These are phyloP conservation scores for Berkeleyomyces rouxiae DNA, from an alignment of 2,329 filamentous ascomycete genomes.

Conservation along the genomic window DNA sequence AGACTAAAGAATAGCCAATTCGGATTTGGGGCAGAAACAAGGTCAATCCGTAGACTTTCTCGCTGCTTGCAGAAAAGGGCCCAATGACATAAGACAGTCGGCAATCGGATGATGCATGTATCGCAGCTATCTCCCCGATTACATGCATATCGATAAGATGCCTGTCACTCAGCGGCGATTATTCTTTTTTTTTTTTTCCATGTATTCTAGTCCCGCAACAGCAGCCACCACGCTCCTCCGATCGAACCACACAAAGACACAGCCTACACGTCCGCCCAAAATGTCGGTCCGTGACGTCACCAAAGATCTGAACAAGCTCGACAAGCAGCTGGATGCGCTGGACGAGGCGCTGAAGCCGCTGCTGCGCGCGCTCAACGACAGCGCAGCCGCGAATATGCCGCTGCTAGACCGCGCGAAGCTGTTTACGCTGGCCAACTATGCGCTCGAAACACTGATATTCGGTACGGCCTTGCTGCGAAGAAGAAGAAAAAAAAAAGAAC, in stretches of 20 bases:
- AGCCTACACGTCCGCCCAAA: not conserved
- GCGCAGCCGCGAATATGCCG: slow-evolving; percentile 56
- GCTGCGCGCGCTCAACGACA: slow-evolving; percentile 46
- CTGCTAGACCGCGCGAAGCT: slow-evolving; percentile 92
- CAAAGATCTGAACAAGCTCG: slow-evolving; percentile 55
- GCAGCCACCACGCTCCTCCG: not conserved
- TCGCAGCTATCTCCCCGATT: not conserved
- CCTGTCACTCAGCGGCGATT: not conserved
- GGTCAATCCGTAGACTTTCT: not conserved
- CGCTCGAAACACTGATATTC: slow-evolving; percentile 81
- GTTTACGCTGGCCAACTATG: slow-evolving; percentile 72
- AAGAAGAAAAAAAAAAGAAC: slow-evolving; percentile 3
- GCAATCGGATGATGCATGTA: slow-evolving; percentile 2
- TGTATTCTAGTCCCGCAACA: not conserved
- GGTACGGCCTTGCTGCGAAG: slow-evolving; percentile 33
- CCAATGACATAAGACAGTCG: slow-evolving; percentile 4
- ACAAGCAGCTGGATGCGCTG: slow-evolving; percentile 63
- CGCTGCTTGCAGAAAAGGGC: not conserved
- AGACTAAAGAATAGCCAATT: not conserved
- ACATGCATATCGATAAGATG: slow-evolving; percentile 11
- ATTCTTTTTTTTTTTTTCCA: slow-evolving; percentile 5
- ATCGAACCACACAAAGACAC: not conserved
- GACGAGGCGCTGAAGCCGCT: slow-evolving; percentile 61
- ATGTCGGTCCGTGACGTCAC: slow-evolving; percentile 39
- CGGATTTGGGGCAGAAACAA: not conserved